These are phyloP conservation scores for Podila minutissima DNA, from an alignment of 192 early-diverging fungal species.

Conservation along the genomic window DNA sequence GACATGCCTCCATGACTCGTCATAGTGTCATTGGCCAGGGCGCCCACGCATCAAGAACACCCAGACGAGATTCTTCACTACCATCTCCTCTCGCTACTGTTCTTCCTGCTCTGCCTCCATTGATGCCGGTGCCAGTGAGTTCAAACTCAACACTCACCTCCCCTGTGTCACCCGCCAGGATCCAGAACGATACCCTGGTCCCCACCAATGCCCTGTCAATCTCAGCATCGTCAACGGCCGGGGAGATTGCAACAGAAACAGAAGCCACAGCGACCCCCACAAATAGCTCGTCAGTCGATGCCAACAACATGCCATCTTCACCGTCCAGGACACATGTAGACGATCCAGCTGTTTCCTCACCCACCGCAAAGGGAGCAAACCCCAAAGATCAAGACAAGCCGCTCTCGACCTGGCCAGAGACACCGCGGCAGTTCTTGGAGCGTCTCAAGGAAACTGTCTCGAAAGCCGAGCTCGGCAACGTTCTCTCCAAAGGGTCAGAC, in stretches of 20 bases:
- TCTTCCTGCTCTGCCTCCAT: conserved; percentile 17
- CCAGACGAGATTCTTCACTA: conserved; percentile 12
- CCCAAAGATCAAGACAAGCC: neutral
- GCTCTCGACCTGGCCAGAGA: conserved; percentile 33
- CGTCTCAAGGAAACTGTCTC: conserved; percentile 56
- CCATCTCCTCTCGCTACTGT: neutral
- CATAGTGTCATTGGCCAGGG: neutral
- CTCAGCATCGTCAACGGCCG: neutral
- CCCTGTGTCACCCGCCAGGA: neutral
- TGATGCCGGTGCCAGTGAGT: neutral
- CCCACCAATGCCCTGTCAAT: neutral
- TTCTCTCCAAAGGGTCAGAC: conserved; percentile 63
- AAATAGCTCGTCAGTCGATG: neutral
- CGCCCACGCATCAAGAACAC: conserved; percentile 6
- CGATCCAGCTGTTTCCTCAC: neutral
- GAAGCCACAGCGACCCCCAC: neutral
- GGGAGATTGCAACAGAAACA: neutral
- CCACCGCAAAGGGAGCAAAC: too few relatives aligned
- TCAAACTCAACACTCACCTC: neutral
- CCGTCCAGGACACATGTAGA: neutral
- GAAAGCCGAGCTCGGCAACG: conserved; percentile 61
- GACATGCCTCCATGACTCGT: neutral
- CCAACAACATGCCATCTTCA: neutral
- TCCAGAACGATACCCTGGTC: neutral
- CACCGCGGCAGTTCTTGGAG: conserved; percentile 54